Base-by-base conservation (phyloP, 495 filamentous ascomycete species). In the Hypoxylon fragiforme region DNA sequence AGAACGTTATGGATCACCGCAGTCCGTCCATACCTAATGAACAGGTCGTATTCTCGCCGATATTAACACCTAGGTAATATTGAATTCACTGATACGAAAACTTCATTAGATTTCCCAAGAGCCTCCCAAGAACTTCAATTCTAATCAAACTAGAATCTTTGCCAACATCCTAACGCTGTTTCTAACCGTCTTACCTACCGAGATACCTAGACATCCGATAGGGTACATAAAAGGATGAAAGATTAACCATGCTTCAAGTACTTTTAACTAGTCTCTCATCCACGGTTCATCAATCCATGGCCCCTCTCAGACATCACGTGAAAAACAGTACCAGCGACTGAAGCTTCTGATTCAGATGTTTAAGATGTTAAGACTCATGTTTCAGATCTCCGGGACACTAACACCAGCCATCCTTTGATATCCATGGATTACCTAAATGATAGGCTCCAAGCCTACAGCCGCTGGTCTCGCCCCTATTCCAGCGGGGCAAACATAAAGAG, bases 371-470 rank as follows among this genome's bases (percentile, higher is more conserved):
- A 54, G 19, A 41, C 36, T 38, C 50, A 41, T 36, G 58, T 62
- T 62, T 62, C 58, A 62, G 57, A 35, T 52, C 7, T 39, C 47
- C 58, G 52, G 58, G 45, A 56, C 48, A 39, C 38, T 38, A 47
- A 57, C 48, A 48, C 52, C 47, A 48, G 22, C 31, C 22, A 51
- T 49, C 58, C 58, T 53, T 52, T 62, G 58, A 62, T 62, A 35
- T 56, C n/a, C n/a, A n/a, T n/a, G n/a, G n/a, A n/a, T n/a, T n/a
- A n/a, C n/a, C n/a, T 52, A 57, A 57, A 34, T 45, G 44, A 49
- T 42, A 28, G n/a, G 38, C 19, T 20, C 52, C 43, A 44, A 53
- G 48, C 52, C 41, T 40, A 43, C 13, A 7, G 14, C 42, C 39
- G 50, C 38, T 30, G 39, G 50, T 51, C 41, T 43, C 19, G 19